Evolutionary conservation across 176 grass and related monocot genomes (phyloP).

Genomic region (Cymbopogon citratus): DNA sequence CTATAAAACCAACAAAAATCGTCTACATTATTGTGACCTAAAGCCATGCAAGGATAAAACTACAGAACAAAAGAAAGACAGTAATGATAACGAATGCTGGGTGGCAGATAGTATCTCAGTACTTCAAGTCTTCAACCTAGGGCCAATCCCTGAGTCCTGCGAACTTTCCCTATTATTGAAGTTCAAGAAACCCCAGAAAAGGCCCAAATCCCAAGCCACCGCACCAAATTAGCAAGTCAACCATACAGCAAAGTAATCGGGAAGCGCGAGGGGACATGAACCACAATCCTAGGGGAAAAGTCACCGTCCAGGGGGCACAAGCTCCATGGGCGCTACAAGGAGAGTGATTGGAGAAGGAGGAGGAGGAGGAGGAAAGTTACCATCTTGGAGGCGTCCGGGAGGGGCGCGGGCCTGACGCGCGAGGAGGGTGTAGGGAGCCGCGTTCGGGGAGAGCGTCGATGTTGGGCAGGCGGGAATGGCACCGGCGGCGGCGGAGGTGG

Average conservation of each 20-base stretch:
- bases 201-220: background rate
- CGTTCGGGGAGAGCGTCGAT: constrained; percentile 52
- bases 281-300: background rate
- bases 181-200: constrained; percentile 7
- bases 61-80: background rate
- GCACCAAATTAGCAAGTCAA: background rate
- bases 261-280: background rate
- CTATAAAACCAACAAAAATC: background rate
- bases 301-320: background rate
- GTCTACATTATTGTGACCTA: background rate
- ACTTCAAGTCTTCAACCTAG: background rate
- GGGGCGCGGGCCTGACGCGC: background rate
- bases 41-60: background rate
- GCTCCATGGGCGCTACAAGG: background rate
- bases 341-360: background rate
- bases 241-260: background rate
- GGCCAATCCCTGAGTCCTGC: background rate
- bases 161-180: background rate
- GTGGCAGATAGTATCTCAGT: background rate
- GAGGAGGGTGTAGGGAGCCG: constrained; percentile 39
- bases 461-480: background rate
- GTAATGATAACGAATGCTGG: background rate
- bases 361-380: constrained; percentile 23
- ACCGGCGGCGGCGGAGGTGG: background rate
- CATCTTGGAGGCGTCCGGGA: constrained; percentile 14